Evolutionary conservation across 2,329 filamentous ascomycete species (phyloP).

Genomic region (Harringtonia aguacate): DNA sequence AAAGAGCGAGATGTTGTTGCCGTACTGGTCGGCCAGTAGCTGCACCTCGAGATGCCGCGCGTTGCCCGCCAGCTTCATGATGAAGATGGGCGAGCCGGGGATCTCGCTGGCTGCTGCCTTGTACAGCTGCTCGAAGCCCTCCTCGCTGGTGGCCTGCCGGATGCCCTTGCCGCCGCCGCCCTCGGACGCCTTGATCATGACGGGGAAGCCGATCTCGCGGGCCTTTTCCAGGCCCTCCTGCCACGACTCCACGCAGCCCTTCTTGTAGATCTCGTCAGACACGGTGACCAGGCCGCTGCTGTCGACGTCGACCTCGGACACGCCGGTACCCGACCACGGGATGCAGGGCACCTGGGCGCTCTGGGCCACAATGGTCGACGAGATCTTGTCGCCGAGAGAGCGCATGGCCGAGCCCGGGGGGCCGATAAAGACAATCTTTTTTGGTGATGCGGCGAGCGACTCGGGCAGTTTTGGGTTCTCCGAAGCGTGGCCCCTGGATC

Average conservation of each 20-base stretch:
- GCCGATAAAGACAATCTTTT: slow-evolving; percentile 99
- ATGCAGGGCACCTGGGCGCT: slow-evolving; percentile 95
- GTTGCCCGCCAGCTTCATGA: slow-evolving; percentile 98
- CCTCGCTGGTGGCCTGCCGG: slow-evolving; percentile 80
- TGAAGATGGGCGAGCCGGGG: slow-evolving; percentile 97
- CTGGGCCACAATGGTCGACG: slow-evolving; percentile 96
- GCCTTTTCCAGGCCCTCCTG: slow-evolving; percentile 84
- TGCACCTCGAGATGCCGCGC: slow-evolving; percentile 96
- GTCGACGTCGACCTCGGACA: slow-evolving; percentile 71
- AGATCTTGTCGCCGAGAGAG: slow-evolving; percentile 98
- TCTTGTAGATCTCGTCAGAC: slow-evolving; percentile 70
- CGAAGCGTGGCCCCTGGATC: slow-evolving; percentile 79
- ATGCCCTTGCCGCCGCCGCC: slow-evolving; percentile 99
- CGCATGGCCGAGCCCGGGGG: slow-evolving; percentile 97
- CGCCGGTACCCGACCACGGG: slow-evolving; percentile 96
- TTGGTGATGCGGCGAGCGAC: slow-evolving; percentile 86
- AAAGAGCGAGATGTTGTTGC: slow-evolving; percentile 98
- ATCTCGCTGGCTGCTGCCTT: slow-evolving; percentile 96
- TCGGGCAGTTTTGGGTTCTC: slow-evolving; percentile 98
- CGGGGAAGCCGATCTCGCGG: slow-evolving; percentile 86
- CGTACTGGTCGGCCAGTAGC: slow-evolving; percentile 94
- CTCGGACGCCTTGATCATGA: slow-evolving; percentile 99
- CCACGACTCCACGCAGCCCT: slow-evolving; percentile 83
- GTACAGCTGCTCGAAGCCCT: slow-evolving; percentile 78
- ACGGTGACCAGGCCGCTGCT: slow-evolving; percentile 85